Base-by-base conservation (phyloP, 1,284 basidiomycete species). In the Cystobasidiaceae sp. region DNA sequence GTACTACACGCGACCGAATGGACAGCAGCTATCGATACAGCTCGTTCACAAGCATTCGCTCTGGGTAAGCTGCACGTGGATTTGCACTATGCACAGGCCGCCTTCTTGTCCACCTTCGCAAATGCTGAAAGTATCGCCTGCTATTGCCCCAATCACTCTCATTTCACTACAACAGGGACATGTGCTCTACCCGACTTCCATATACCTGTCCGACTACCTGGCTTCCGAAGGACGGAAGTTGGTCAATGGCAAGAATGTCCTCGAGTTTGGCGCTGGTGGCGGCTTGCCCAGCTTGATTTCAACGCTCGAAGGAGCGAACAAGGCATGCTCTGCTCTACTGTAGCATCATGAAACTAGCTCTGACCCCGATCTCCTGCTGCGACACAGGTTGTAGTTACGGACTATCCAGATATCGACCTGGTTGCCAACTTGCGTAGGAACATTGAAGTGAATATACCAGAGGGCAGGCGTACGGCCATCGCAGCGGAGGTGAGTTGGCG, bases 261-360 rank as follows among this genome's bases (percentile, higher is more conserved):
- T 97, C 1, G 94, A 98, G 76, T 84, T 97, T 0, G 94, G 94
- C 0, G 94, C 94, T 0, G 94, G 92, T 0, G 92, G 90, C 1
- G 93, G 86, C 0, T 79, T 97, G 17, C 94, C 94, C 0, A 85
- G 88, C 2, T 80, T 97, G 13, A 83, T 91, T 0, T 80, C 85
- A 0, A 84, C 82, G 0, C 81, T 86, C 39, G 86, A 86, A 60
- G 87, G 86, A 0, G 89, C 89, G 0, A 73, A 75, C 34, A 69
- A 73, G 41, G 71, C n/a, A n/a, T n/a, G n/a, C n/a, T n/a, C n/a
- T n/a, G n/a, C n/a, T n/a, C n/a, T n/a, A n/a, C n/a, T n/a, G n/a
- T n/a, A n/a, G n/a, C n/a, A n/a, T n/a, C n/a, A n/a, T n/a, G n/a
- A n/a, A n/a, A n/a, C n/a, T n/a, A n/a, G n/a, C n/a, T n/a, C n/a